Percentiles rank a stretch among this genome's conserved stretches.
These are phyloP conservation scores for Trichosporon sp. DNA, from an alignment of 1,284 basidiomycete genomes.

Conservation along the genomic window DNA sequence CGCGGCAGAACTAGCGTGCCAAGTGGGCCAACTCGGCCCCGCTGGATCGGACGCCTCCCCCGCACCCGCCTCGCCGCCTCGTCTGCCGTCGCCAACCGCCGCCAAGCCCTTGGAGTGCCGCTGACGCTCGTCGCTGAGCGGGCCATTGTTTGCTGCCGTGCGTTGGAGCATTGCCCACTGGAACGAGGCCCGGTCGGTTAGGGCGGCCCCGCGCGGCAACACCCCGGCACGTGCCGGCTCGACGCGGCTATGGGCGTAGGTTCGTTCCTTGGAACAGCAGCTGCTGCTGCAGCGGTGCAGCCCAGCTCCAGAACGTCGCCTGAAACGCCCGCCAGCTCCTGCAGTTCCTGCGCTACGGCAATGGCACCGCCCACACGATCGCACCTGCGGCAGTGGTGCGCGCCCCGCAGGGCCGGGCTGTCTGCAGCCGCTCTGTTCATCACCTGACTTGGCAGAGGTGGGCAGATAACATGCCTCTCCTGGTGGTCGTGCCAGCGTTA, in stretches of 20 bases:
- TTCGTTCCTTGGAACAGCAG: not conserved
- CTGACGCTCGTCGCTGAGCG: not conserved
- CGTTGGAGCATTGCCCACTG: not conserved
- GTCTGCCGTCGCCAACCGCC: not conserved
- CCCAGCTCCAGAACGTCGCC: not conserved
- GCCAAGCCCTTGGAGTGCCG: not conserved
- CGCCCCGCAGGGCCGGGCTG: not conserved
- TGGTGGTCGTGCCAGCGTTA: not conserved
- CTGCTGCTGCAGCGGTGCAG: no score
- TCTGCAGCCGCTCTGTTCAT: not conserved
- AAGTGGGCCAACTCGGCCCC: not conserved
- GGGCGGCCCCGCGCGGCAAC: not conserved
- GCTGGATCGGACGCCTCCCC: not conserved
- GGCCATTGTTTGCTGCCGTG: not conserved
- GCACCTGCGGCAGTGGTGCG: not conserved
- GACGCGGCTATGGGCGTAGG: not conserved
- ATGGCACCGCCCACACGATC: not conserved
- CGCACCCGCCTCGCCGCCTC: not conserved
- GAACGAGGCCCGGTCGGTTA: not conserved
- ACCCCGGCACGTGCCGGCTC: not conserved
- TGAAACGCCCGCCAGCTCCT: not conserved
- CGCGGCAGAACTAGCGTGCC: not conserved
- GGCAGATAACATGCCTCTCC: not conserved
- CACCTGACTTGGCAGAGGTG: not conserved
- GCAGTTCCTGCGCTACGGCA: not conserved